Percentiles rank a stretch among this genome's conserved stretches.
phyloP scores from a whole-genome alignment of 1,139 yeast species.

The Lodderomyces theae region DNA sequence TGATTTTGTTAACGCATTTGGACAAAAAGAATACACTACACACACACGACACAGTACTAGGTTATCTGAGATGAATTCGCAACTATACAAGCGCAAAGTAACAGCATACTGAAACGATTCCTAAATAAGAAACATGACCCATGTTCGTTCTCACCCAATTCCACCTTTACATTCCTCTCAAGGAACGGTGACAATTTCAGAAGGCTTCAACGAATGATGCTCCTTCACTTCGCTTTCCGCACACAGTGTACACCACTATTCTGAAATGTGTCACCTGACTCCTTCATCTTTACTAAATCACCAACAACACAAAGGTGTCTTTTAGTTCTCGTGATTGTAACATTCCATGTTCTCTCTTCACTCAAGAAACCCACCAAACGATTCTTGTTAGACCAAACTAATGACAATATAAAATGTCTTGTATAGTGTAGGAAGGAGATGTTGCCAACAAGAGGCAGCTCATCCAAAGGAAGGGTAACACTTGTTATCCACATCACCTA shows the following conservation, averaged over 20 bases:
- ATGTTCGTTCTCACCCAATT: no score
- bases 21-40: not conserved
- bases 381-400: constrained; percentile 45
- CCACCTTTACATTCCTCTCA: no score
- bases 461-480: no score
- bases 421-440: no score
- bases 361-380: constrained; percentile 72
- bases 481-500: no score
- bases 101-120: no score
- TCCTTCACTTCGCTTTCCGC: constrained; percentile 45
- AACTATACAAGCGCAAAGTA: no score
- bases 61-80: no score
- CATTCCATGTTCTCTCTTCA: constrained; percentile 74
- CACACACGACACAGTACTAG: no score
- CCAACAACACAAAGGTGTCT: constrained; percentile 85
- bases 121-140: no score
- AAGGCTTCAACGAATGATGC: constrained; percentile 13
- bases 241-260: constrained; percentile 69
- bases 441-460: no score
- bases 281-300: constrained; percentile 62
- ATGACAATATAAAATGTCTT: constrained; percentile 50
- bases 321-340: constrained; percentile 89
- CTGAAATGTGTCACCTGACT: constrained; percentile 43
- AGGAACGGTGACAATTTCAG: constrained; percentile 48
- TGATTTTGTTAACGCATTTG: not conserved